Evolutionary conservation across 2,329 filamentous ascomycete species (phyloP).

Genomic region (Cercospora sojina): DNA sequence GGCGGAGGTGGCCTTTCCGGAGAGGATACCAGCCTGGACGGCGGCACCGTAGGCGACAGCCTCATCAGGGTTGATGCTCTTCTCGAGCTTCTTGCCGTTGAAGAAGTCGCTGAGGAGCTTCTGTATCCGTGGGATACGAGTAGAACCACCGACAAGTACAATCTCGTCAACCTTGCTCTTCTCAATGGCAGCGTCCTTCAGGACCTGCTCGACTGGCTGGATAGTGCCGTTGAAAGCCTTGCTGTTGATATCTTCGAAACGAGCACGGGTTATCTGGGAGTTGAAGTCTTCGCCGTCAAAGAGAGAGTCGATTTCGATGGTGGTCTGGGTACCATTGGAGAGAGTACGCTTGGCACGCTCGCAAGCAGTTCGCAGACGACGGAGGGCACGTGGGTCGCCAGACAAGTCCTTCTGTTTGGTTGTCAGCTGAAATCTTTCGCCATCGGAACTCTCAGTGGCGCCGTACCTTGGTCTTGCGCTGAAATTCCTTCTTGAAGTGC

Average conservation of each 20-base stretch:
- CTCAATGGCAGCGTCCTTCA: conserved; percentile 85
- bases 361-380: conserved; percentile 94
- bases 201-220: conserved; percentile 91
- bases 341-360: conserved; percentile 99
- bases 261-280: conserved; percentile 93
- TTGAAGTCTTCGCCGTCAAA: conserved; percentile 98
- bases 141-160: conserved; percentile 97
- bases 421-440: not conserved
- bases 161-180: conserved; percentile 97
- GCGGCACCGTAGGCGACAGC: conserved; percentile 98
- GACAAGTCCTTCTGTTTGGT: conserved; percentile 56
- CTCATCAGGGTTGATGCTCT: conserved; percentile 99
- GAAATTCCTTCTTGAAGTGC: conserved; percentile 96
- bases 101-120: conserved; percentile 99
- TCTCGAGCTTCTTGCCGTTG: conserved; percentile 99
- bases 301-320: conserved; percentile 97
- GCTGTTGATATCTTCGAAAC: conserved; percentile 98
- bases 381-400: conserved; percentile 84
- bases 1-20: conserved; percentile 92
- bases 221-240: conserved; percentile 92
- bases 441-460: not conserved
- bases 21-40: conserved; percentile 97
- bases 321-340: conserved; percentile 95
- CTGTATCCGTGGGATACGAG: conserved; percentile 98
- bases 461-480: conserved; percentile 69